phyloP scores from a whole-genome alignment of 768 basidiomycete genomes.

The Tremella mesenterica region DNA sequence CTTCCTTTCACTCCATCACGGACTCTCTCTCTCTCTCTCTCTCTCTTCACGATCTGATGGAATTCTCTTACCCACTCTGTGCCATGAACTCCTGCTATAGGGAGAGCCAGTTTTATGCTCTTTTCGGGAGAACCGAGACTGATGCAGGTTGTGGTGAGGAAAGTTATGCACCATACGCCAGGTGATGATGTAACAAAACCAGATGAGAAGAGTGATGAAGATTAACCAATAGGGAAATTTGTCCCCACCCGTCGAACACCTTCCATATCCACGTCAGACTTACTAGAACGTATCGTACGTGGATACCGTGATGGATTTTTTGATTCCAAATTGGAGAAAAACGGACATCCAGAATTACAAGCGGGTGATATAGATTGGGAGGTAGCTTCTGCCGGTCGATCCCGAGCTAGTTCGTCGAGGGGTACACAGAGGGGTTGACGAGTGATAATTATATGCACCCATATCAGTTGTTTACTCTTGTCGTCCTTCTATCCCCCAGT shows the following conservation, averaged over 20 bases:
- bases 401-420: not conserved
- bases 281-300: conserved; percentile 82
- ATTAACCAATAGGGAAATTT: conserved; percentile 82
- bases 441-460: too few species aligned
- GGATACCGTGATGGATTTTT: conserved; percentile 77
- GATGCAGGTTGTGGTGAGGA: too few species aligned
- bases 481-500: too few species aligned
- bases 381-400: not conserved
- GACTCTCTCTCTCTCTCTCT: not conserved
- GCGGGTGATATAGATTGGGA: conserved; percentile 46
- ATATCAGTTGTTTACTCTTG: too few species aligned
- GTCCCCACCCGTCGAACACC: conserved; percentile 90
- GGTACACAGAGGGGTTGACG: not conserved
- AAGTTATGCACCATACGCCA: too few species aligned
- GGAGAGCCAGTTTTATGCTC: too few species aligned
- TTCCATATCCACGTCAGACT: conserved; percentile 83
- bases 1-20: not conserved
- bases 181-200: too few species aligned
- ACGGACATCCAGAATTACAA: conserved; percentile 55
- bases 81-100: too few species aligned
- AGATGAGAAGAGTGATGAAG: too few species aligned
- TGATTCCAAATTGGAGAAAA: conserved; percentile 80
- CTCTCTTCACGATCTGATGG: too few species aligned
- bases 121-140: too few species aligned
- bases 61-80: too few species aligned